Base-by-base conservation (phyloP, 148 eudicot genomes). In the Fagopyrum homotropicum region DNA sequence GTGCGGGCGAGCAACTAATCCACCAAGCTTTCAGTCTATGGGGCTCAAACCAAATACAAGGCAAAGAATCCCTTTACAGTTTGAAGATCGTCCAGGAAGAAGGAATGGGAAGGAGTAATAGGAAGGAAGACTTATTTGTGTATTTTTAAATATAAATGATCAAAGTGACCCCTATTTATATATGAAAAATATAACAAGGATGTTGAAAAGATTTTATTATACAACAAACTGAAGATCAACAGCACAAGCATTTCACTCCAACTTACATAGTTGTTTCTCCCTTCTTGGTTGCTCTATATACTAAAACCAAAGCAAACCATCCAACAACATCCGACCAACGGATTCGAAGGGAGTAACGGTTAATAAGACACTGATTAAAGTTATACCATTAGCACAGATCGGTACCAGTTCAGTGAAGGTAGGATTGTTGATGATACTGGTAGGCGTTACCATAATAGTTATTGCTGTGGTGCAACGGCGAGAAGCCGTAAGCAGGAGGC, bases 371-470 rank as follows among this genome's bases (percentile, higher is more conserved):
- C 29, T 6, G 35, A 80, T 76, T 79, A 59, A 79, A 69, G 86
- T 86, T 86, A 86, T 73, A 9, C 79, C 73, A 75, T 77, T 50
- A 83, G 87, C 86, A 40, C 2, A 14, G 47, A 66, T 66, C 80
- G 81, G 81, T 75, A 79, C 76, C 76, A 72, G 80, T 46, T 47
- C 40, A 90, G 97, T 88, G 98, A 86, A 91, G 88, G 78, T 90
- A 95, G 5, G 92, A 80, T 80, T 72, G 55, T 30, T 46, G 74
- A 72, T 92, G 98, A 80, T 87, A 94, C 87, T 90, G 96, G 85
- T 82, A 89, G 35, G 89, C 93, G 78, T 85, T 90, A 14, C 89
- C 91, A 76, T 85, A 92, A 89, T 88, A 92, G 83, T 75, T 86
- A 57, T 93, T 92, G 72, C 89, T 92, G 72, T 90, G 94, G 60